phyloP scores from a whole-genome alignment of 805 yeast species.

The Pichia phayaonensis region DNA sequence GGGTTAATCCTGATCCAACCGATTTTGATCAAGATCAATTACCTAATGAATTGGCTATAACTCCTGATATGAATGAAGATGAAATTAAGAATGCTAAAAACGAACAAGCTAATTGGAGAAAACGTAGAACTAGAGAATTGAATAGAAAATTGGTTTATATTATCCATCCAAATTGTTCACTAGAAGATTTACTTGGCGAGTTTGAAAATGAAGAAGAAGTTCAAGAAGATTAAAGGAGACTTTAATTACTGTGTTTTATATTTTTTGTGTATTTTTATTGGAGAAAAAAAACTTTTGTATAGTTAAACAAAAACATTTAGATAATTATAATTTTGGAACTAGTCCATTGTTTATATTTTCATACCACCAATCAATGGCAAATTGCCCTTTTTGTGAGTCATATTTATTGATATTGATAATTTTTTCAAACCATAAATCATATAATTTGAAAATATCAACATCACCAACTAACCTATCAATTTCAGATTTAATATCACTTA shows the following conservation, averaged over 20 bases:
- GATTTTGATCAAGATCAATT: conserved; percentile 37
- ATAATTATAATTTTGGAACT: conserved; percentile 9
- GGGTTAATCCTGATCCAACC: conserved; percentile 32
- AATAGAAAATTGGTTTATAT: conserved; percentile 37
- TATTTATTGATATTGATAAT: conserved; percentile 43
- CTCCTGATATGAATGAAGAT: conserved; percentile 17
- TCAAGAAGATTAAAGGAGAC: conserved; percentile 10
- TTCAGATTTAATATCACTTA: conserved; percentile 34
- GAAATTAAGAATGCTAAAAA: conserved; percentile 18
- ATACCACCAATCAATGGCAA: conserved; percentile 62
- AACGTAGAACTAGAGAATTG: conserved; percentile 16
- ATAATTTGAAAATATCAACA: conserved; percentile 34
- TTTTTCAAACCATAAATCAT: conserved; percentile 41
- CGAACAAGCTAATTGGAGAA: conserved; percentile 11
- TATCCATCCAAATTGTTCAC: conserved; percentile 78
- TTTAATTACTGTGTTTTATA: not conserved
- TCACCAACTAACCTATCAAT: conserved; percentile 21
- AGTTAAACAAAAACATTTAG: not conserved
- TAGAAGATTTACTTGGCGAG: conserved; percentile 55
- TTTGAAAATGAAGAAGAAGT: conserved; percentile 10
- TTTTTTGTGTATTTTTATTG: not conserved
- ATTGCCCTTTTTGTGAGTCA: conserved; percentile 47
- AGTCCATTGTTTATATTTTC: conserved; percentile 24
- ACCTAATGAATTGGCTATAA: conserved; percentile 19
- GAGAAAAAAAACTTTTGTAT: not conserved